These are phyloP conservation scores for Heliamphora pulchella DNA, from an alignment of 179 eudicot genomes.

Conservation along the genomic window DNA sequence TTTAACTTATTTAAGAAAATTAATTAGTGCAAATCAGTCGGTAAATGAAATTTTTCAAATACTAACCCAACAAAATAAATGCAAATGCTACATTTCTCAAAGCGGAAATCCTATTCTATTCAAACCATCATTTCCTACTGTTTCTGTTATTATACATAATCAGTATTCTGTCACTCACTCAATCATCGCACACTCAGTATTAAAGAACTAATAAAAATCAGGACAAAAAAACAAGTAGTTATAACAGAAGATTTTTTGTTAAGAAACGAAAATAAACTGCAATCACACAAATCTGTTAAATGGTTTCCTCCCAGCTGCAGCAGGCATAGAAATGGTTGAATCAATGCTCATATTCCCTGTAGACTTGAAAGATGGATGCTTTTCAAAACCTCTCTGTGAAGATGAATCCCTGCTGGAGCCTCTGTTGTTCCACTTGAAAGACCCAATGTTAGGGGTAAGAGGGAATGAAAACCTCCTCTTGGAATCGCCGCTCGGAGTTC, in stretches of 20 bases:
- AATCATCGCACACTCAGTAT: constrained; percentile 36
- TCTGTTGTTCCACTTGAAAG: constrained; percentile 86
- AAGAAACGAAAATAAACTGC: constrained; percentile 13
- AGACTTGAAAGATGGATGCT: constrained; percentile 43
- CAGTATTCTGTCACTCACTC: constrained; percentile 28
- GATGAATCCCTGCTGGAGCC: constrained; percentile 38
- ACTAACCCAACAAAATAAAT: not conserved
- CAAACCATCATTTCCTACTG: constrained; percentile 40
- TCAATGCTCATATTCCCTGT: constrained; percentile 71
- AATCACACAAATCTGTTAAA: constrained; percentile 92
- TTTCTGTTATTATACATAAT: constrained; percentile 33
- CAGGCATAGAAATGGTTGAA: constrained; percentile 82
- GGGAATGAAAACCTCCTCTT: constrained; percentile 79
- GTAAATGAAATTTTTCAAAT: not conserved
- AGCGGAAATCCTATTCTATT: constrained; percentile 25
- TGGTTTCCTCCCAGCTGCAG: constrained; percentile 69
- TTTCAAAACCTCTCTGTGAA: constrained; percentile 43
- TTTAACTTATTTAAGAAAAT: too few species aligned
- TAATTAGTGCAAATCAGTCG: too few species aligned
- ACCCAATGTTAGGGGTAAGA: constrained; percentile 46
- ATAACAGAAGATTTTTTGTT: not conserved
- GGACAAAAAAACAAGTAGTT: constrained; percentile 2
- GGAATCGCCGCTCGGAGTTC: constrained; percentile 40
- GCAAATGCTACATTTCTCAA: constrained; percentile 8
- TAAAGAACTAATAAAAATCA: constrained; percentile 1